Evolutionary conservation across 306 rosid genomes (phyloP).

Genomic region (Begonia peltatifolia): DNA sequence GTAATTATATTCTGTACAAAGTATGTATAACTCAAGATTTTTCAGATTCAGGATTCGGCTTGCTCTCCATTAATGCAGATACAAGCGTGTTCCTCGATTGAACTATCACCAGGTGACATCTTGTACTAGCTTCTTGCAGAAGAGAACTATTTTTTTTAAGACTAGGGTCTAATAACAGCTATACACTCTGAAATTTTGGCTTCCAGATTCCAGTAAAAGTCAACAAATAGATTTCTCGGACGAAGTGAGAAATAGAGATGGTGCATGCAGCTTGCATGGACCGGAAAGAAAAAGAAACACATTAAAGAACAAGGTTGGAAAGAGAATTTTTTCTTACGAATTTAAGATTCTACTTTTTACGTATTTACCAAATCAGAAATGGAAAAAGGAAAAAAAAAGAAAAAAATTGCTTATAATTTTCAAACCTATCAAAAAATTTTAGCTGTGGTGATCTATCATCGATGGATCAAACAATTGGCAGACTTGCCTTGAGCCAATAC

Average conservation of each 20-base stretch:
- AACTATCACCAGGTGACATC: conserved; percentile 32
- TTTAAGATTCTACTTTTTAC: background rate
- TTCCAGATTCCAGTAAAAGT: conserved; percentile 6
- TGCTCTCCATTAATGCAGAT: conserved; percentile 17
- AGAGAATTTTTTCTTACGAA: background rate
- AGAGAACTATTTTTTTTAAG: background rate
- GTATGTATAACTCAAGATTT: background rate
- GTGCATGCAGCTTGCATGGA: conserved; percentile 18
- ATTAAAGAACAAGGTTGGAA: conserved; percentile 32
- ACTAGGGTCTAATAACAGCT: conserved; percentile 8
- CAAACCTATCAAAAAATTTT: background rate
- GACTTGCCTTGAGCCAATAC: too few relatives aligned
- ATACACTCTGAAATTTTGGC: conserved; percentile 22
- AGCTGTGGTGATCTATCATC: background rate
- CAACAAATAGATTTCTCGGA: conserved; percentile 11
- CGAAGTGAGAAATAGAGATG: conserved; percentile 18
- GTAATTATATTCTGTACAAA: background rate
- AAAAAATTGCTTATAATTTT: background rate
- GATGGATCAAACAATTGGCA: background rate
- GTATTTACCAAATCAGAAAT: background rate
- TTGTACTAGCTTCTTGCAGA: conserved; percentile 3
- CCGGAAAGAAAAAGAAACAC: conserved; percentile 32
- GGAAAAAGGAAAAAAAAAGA: too few relatives aligned
- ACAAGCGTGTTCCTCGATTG: conserved; percentile 22
- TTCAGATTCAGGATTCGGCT: conserved; percentile 31